Percentiles rank a stretch among this genome's conserved stretches.
Conservation (phyloP, 2,329 filamentous ascomycete genomes). For the Tolypocladium amazonense region DNA sequence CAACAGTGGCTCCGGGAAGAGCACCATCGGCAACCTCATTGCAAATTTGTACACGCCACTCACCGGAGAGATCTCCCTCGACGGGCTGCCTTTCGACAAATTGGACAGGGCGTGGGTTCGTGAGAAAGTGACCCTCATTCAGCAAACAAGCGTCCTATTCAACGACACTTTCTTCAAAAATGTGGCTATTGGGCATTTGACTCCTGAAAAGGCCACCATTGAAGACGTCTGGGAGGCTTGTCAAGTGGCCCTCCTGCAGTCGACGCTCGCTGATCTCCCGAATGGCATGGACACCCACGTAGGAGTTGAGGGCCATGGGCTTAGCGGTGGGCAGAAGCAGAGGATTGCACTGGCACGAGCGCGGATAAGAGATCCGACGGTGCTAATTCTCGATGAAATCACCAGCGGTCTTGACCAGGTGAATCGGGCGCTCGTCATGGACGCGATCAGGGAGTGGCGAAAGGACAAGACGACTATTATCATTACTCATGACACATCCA, state of each 20-base stretch:
- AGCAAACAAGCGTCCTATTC: conserved; percentile 75
- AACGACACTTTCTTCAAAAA: conserved; percentile 71
- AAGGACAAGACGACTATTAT: conserved; percentile 77
- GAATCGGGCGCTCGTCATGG: conserved; percentile 58
- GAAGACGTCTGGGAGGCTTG: conserved; percentile 51
- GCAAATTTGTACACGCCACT: conserved; percentile 64
- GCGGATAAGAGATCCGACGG: conserved; percentile 61
- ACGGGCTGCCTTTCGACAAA: conserved; percentile 48
- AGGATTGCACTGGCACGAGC: conserved; percentile 72
- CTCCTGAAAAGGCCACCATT: conserved; percentile 35
- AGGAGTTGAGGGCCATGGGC: conserved; percentile 54
- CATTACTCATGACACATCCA: conserved; percentile 80
- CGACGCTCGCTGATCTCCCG: conserved; percentile 56
- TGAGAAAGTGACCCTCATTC: conserved; percentile 66
- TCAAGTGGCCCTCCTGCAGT: conserved; percentile 56
- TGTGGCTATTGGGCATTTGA: conserved; percentile 56
- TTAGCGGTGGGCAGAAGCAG: conserved; percentile 83
- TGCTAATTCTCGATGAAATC: conserved; percentile 80
- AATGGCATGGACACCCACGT: conserved; percentile 62
- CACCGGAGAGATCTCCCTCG: conserved; percentile 57
- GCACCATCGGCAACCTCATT: conserved; percentile 72
- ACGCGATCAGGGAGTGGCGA: conserved; percentile 68
- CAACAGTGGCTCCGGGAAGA: conserved; percentile 84
- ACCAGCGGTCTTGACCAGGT: conserved; percentile 77
- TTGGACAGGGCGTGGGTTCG: conserved; percentile 65